Evolutionary conservation across 495 filamentous ascomycete genomes (phyloP).

Genomic region (Glutinoglossum americanum): DNA sequence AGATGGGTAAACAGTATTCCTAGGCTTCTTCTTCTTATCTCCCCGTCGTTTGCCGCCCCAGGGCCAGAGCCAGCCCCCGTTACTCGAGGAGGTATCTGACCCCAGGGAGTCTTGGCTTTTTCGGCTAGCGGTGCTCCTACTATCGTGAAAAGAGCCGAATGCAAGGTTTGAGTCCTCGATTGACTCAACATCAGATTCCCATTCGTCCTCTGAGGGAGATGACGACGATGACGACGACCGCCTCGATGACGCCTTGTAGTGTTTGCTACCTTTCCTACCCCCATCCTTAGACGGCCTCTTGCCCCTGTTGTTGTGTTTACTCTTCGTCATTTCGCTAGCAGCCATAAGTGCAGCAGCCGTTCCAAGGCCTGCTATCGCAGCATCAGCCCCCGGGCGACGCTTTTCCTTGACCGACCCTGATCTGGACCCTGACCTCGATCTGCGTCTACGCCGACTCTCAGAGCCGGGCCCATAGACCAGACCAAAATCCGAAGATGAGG

Average conservation of each 20-base stretch:
- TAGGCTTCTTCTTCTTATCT: conserved; percentile 15
- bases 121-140: conserved; percentile 9
- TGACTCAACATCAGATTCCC: conserved; percentile 35
- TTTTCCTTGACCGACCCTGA: conserved; percentile 10
- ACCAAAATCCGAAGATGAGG: conserved; percentile 34
- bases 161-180: conserved; percentile 33
- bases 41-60: conserved; percentile 32
- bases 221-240: conserved; percentile 14
- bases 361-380: conserved; percentile 31
- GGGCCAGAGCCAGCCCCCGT: conserved; percentile 34
- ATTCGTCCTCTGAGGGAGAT: conserved; percentile 29
- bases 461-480: conserved; percentile 26
- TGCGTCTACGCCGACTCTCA: conserved; percentile 16
- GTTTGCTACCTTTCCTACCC: conserved; percentile 19
- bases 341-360: conserved; percentile 34
- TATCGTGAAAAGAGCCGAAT: conserved; percentile 23
- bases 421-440: background rate
- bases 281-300: conserved; percentile 16
- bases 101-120: conserved; percentile 26
- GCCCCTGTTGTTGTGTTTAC: conserved; percentile 15
- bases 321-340: conserved; percentile 18
- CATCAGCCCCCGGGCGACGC: conserved; percentile 27
- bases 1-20: background rate
- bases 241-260: background rate
- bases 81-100: conserved; percentile 28